Evolutionary conservation across 345 rosid genomes (phyloP).

Genomic region (Alliaria petiolata): DNA sequence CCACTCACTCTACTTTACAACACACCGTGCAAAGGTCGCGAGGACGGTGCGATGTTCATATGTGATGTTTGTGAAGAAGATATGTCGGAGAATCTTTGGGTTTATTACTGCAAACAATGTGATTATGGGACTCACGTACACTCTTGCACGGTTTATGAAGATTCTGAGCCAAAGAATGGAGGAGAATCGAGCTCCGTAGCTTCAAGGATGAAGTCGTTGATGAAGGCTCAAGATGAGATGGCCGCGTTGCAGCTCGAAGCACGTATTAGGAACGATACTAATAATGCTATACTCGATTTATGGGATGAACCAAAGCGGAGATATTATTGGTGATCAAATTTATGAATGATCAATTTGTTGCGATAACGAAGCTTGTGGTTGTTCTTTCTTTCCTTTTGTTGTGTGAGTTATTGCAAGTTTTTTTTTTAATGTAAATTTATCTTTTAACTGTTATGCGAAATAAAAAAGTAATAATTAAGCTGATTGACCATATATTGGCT

Average conservation of each 20-base stretch:
- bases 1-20: background rate
- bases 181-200: constrained; percentile 2
- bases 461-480: background rate
- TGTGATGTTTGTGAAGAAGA: constrained; percentile 9
- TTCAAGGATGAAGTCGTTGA: constrained; percentile 9
- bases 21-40: constrained; percentile 12
- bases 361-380: background rate
- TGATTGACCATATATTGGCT: background rate
- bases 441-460: background rate
- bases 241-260: constrained; percentile 6
- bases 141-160: constrained; percentile 3
- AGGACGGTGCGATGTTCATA: background rate
- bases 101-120: constrained; percentile 4
- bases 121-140: constrained; percentile 21
- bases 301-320: constrained; percentile 15
- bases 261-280: background rate
- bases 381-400: background rate
- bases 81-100: constrained; percentile 1
- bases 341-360: background rate
- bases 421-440: background rate
- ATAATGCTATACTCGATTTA: background rate
- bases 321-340: constrained; percentile 9
- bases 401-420: background rate
- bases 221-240: constrained; percentile 20
- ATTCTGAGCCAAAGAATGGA: background rate